Conservation (phyloP, 78 protist species). For the Planoprotostelium fungivorum region DNA sequence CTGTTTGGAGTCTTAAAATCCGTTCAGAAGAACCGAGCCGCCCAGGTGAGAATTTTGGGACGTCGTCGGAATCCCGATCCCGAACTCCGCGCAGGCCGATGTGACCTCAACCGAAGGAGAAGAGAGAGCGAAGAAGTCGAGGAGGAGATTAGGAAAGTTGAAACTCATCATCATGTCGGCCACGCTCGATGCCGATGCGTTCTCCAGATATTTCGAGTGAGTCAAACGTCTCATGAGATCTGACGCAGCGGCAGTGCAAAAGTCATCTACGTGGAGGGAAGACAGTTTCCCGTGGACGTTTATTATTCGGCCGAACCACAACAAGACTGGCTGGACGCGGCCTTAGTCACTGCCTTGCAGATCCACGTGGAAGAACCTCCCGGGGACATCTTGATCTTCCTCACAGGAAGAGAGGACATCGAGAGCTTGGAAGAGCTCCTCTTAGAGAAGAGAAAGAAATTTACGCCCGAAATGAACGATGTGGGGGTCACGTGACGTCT, state of each 20-base stretch:
- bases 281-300: constrained; percentile 52
- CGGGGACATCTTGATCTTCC: constrained; percentile 89
- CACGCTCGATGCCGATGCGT: constrained; percentile 76
- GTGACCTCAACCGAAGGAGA: neutral
- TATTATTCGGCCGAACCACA: constrained; percentile 35
- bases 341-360: constrained; percentile 56
- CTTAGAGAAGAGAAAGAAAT: constrained; percentile 15
- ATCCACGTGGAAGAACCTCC: constrained; percentile 75
- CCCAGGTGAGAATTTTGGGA: constrained; percentile 13
- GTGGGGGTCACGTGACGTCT: neutral
- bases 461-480: constrained; percentile 16
- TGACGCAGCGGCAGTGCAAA: constrained; percentile 30
- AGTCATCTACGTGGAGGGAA: constrained; percentile 55
- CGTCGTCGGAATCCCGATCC: constrained; percentile 64
- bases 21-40: constrained; percentile 27
- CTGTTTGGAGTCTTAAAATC: constrained; percentile 72
- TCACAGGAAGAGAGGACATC: constrained; percentile 93
- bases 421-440: constrained; percentile 48
- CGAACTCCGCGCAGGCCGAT: constrained; percentile 29
- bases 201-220: constrained; percentile 60
- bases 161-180: constrained; percentile 81
- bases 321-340: constrained; percentile 58
- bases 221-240: neutral
- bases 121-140: neutral
- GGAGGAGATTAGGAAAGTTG: neutral